Conservation (phyloP, 495 filamentous ascomycete genomes). For the Aspergillus asperescens region DNA sequence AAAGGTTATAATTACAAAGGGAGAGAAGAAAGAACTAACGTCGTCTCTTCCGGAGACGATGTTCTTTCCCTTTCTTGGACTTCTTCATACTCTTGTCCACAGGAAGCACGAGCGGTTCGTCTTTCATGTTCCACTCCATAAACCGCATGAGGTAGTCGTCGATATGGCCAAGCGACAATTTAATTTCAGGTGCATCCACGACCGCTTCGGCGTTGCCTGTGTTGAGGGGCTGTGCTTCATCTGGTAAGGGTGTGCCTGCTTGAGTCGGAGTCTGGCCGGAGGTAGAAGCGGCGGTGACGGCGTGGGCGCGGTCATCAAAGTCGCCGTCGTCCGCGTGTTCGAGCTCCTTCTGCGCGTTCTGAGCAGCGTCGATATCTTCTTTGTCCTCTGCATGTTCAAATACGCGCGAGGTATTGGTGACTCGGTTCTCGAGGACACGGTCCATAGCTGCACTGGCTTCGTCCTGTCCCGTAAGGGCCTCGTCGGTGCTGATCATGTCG, state of each 20-base stretch:
- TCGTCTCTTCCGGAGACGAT: conserved; percentile 40
- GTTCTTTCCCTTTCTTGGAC: conserved; percentile 69
- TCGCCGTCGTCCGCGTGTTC: conserved; percentile 82
- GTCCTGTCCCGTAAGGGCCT: conserved; percentile 51
- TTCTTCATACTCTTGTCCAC: conserved; percentile 77
- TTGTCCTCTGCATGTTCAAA: conserved; percentile 87
- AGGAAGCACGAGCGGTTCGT: conserved; percentile 73
- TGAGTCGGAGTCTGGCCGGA: conserved; percentile 19
- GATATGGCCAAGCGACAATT: conserved; percentile 48
- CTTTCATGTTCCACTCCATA: conserved; percentile 71
- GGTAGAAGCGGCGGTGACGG: conserved; percentile 20
- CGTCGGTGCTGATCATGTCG: conserved; percentile 62
- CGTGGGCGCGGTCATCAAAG: conserved; percentile 65
- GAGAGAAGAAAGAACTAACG: conserved; percentile 21
- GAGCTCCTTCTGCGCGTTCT: conserved; percentile 82
- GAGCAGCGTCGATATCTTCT: conserved; percentile 85
- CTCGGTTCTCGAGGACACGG: conserved; percentile 62
- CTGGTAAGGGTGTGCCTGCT: conserved; percentile 28
- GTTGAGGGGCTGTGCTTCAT: conserved; percentile 13
- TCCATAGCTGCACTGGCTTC: conserved; percentile 81
- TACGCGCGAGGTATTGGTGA: conserved; percentile 51
- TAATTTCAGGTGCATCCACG: conserved; percentile 35
- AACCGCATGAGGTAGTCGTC: conserved; percentile 83
- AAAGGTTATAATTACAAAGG: conserved; percentile 1
- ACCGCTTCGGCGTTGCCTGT: conserved; percentile 9